Evolutionary conservation across 1,284 basidiomycete genomes (phyloP), one percentile per base, ranked within the genome.

Genomic region (Leccinum angustisporum): DNA sequence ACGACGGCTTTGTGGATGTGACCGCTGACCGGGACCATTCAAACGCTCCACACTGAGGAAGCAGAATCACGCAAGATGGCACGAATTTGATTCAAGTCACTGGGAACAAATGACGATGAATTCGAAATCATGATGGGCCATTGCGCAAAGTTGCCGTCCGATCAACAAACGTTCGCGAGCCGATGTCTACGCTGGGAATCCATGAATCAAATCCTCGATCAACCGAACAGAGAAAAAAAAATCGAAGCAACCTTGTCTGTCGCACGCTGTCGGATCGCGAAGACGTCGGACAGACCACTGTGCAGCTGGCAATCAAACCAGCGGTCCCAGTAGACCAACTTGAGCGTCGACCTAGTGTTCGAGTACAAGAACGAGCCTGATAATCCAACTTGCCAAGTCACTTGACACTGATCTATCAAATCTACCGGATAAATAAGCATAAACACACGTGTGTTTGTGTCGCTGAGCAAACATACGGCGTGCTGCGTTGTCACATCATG

Each of bases 401-500:
- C 18, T 21, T 21, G 18, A 21, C 18, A 21, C 25, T 27, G 25
- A 27, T 27, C 25, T 3, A 27, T 27, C 25, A 31, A 31, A 8
- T 31, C 8, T 9, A 14, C 13, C 5, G 0, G 14, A 38, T 16
- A 40, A 73, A 72, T 61, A 69, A 6, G 50, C 2, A 31, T 61
- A 72, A 73, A 72, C 16, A 72, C n/a, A 51, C 50, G 8, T 30
- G 14, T 25, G 14, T 3, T 3, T 25, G 21, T n/a, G 25, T 14
- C 25, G 14, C 25, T 7, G 46, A 21, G 11, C 46, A 48, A 48
- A 48, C 46, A 4, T 48, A 27, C 27, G 27, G 1, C 25, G 11
- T 21, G 46, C 21, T 14, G 46, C 21, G 21, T 50, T 50, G 57
- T 65, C 46, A 53, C 38, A 63, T 46, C 61, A 75, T 75, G 70